These are phyloP conservation scores for Verticillium nubilum DNA, from an alignment of 2,329 filamentous ascomycete species.

Conservation along the genomic window DNA sequence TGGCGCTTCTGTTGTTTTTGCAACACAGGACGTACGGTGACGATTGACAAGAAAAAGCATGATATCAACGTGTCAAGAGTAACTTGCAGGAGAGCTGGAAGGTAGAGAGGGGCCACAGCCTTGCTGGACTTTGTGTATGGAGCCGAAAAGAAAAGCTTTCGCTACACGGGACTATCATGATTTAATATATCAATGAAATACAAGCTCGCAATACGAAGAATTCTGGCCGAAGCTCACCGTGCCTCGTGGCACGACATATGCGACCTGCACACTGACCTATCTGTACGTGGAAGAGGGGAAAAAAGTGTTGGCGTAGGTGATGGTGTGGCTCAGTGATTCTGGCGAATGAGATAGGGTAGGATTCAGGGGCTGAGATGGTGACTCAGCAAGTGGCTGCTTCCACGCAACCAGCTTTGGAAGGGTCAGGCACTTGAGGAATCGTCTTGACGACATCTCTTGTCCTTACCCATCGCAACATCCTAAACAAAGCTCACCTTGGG, in stretches of 20 bases:
- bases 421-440: no score
- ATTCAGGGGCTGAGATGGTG: no score
- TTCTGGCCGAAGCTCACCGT: neutral
- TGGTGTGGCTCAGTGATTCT: no score
- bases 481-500: neutral
- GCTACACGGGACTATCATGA: neutral
- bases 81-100: neutral
- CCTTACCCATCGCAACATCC: neutral
- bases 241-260: neutral
- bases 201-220: neutral
- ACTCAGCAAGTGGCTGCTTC: no score
- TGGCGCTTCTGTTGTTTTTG: neutral
- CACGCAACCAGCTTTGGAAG: no score
- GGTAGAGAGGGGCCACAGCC: neutral
- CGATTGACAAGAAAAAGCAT: neutral
- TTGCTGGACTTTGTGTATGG: no score
- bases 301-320: neutral
- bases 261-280: neutral
- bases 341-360: no score
- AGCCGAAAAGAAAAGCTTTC: neutral
- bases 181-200: neutral
- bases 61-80: neutral
- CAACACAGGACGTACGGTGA: neutral
- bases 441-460: neutral
- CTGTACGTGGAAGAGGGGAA: neutral